Evolutionary conservation across 805 yeast genomes (phyloP).

Genomic region (Saccharomycodes ludwigii): DNA sequence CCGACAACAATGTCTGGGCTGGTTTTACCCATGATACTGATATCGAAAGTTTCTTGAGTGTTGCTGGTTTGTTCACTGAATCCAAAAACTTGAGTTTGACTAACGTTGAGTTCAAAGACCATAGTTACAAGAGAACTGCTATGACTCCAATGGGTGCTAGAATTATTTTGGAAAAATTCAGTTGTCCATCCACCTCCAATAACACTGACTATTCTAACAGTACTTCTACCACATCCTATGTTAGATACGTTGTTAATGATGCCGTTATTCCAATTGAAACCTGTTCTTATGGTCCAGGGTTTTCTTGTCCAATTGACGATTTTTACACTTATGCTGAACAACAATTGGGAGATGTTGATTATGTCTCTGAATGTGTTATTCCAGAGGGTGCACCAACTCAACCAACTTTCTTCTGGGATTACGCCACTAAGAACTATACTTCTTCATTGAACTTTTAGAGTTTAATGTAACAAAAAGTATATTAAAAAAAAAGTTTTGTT

Average conservation of each 20-base stretch:
- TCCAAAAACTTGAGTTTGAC: slow-evolving; percentile 30
- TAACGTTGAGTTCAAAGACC: slow-evolving; percentile 30
- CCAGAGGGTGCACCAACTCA: slow-evolving; percentile 10
- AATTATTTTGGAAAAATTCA: slow-evolving; percentile 36
- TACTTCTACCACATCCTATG: slow-evolving; percentile 25
- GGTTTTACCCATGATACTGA: slow-evolving; percentile 71
- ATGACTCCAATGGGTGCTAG: slow-evolving; percentile 49
- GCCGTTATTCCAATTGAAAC: slow-evolving; percentile 39
- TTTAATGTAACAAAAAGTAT: too few species aligned
- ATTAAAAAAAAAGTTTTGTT: too few species aligned
- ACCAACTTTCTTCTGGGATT: slow-evolving; percentile 16
- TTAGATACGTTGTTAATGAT: slow-evolving; percentile 39
- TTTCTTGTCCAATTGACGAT: slow-evolving; percentile 29
- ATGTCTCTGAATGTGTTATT: slow-evolving; percentile 22
- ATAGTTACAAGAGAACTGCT: slow-evolving; percentile 35
- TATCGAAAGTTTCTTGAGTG: slow-evolving; percentile 45
- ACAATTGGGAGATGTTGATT: slow-evolving; percentile 21
- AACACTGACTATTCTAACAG: too few species aligned
- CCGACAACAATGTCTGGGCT: slow-evolving; percentile 44
- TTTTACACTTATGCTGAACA: slow-evolving; percentile 22
- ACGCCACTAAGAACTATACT: slow-evolving; percentile 10
- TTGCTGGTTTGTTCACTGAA: slow-evolving; percentile 40
- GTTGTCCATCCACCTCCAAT: too few species aligned
- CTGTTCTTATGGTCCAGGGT: slow-evolving; percentile 44
- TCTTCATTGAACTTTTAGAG: slow-evolving; percentile 8